Percentiles rank a stretch among this genome's conserved stretches.
Conservation (phyloP, 805 yeast species). For the Kazachstania martiniae region DNA sequence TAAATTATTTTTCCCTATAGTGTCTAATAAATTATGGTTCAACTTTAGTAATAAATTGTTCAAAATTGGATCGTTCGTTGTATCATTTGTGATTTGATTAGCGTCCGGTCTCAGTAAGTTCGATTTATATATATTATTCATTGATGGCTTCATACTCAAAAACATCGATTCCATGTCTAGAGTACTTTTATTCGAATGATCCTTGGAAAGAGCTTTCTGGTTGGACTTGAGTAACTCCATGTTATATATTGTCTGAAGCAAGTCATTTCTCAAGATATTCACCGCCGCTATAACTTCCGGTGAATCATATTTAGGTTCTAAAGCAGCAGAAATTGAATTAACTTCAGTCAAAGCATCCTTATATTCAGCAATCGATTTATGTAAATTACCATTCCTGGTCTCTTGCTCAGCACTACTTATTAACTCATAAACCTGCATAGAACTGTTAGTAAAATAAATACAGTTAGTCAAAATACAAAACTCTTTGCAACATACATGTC, state of each 20-base stretch:
- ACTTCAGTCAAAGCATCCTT: conserved; percentile 3
- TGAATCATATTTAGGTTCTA: background rate
- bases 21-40: conserved; percentile 9
- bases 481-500: too few species aligned
- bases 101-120: conserved; percentile 7
- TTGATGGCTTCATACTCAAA: conserved; percentile 8
- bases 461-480: too few species aligned
- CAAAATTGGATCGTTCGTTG: conserved; percentile 12
- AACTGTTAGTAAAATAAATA: too few species aligned
- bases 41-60: conserved; percentile 12
- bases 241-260: conserved; percentile 25
- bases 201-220: conserved; percentile 5
- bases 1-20: background rate
- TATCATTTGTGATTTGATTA: conserved; percentile 2
- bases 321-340: conserved; percentile 10
- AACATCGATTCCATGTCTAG: conserved; percentile 5
- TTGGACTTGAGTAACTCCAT: conserved; percentile 19
- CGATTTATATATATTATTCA: conserved; percentile 7
- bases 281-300: conserved; percentile 24
- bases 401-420: conserved; percentile 45
- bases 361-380: conserved; percentile 3
- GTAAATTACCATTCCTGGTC: conserved; percentile 32
- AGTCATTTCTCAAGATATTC: conserved; percentile 22
- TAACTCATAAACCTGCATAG: conserved; percentile 35
- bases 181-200: conserved; percentile 1